These are phyloP conservation scores for Trematosphaeria pertusa DNA, from an alignment of 2,329 filamentous ascomycete genomes.

Conservation along the genomic window DNA sequence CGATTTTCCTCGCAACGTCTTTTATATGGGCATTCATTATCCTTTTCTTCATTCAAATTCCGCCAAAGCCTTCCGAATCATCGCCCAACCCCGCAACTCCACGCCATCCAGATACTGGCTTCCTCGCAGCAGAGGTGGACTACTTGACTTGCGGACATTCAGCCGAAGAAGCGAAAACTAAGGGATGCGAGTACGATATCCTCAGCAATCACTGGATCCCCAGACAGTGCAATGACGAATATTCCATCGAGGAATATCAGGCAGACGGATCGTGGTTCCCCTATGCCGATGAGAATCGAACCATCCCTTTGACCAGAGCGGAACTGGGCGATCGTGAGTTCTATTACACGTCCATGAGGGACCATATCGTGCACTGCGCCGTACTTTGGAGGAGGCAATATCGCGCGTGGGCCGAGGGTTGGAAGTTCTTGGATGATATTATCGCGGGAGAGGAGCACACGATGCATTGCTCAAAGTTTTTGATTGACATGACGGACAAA, in stretches of 20 bases:
- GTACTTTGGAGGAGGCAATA: not conserved
- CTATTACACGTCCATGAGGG: not conserved
- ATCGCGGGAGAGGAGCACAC: not conserved
- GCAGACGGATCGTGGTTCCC: not conserved
- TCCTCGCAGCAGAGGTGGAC: not conserved
- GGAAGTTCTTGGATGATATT: not conserved
- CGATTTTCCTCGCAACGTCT: no score
- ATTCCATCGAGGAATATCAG: not conserved
- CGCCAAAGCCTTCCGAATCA: no score
- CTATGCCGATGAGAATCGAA: not conserved
- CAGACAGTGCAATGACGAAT: not conserved
- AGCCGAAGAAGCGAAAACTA: not conserved
- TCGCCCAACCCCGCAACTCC: no score
- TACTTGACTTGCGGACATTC: not conserved
- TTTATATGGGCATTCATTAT: no score
- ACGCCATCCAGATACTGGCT: no score
- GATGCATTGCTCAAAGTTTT: not conserved
- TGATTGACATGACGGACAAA: not conserved
- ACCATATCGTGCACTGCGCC: not conserved
- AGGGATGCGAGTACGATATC: not conserved
- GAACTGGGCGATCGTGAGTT: not conserved
- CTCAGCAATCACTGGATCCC: not conserved
- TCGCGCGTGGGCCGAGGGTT: not conserved
- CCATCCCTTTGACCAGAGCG: not conserved
- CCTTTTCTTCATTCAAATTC: no score